Percentiles rank a stretch among this genome's conserved stretches.
Conservation (phyloP, 805 yeast genomes). For the Starmerella vaccinii region DNA sequence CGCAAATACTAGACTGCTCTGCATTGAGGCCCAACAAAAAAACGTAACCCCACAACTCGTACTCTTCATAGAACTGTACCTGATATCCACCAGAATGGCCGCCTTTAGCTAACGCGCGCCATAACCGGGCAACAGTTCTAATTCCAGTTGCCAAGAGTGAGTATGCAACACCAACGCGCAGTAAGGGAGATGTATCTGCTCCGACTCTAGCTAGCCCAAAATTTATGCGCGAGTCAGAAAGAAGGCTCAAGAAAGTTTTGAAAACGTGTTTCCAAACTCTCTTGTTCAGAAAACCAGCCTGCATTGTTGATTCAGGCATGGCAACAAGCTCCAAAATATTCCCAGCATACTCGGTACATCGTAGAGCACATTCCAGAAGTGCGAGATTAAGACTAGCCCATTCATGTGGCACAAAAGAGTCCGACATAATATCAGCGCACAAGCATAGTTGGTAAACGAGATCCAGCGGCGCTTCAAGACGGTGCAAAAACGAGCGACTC, state of each 20-base stretch:
- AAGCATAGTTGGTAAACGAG: neutral
- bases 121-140: neutral
- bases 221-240: neutral
- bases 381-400: conserved; percentile 1
- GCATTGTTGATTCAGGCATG: neutral
- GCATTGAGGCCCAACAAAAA: neutral
- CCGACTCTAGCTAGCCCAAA: neutral
- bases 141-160: neutral
- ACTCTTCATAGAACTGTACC: conserved; percentile 1
- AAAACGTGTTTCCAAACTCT: neutral
- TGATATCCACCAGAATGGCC: neutral
- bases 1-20: neutral
- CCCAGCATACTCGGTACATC: neutral
- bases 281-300: neutral
- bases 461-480: neutral
- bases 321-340: neutral
- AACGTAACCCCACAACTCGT: neutral
- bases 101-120: neutral
- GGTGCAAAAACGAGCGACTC: neutral
- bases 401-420: neutral
- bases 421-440: neutral
- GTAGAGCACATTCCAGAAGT: neutral
- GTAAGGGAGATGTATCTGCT: neutral
- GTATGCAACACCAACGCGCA: neutral
- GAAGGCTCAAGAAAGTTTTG: neutral